Evolutionary conservation across 2,329 filamentous ascomycete genomes (phyloP).

Genomic region (Dendryphion nanum): DNA sequence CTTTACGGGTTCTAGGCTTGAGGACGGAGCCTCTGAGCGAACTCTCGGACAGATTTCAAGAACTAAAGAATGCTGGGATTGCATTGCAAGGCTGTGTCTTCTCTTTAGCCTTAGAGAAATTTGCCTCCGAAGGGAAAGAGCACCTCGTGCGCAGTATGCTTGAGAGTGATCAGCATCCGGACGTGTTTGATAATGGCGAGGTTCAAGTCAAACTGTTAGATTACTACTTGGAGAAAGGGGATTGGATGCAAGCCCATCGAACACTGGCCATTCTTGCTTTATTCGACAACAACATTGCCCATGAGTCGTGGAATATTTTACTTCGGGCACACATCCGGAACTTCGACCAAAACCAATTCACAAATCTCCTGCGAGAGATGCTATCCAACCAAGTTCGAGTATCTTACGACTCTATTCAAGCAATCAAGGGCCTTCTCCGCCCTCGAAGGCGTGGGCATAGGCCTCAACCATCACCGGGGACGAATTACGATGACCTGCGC

Average conservation of each 20-base stretch:
- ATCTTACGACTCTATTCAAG: conserved; percentile 44
- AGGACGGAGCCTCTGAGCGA: conserved; percentile 58
- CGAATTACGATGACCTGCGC: conserved; percentile 38
- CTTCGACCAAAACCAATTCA: conserved; percentile 21
- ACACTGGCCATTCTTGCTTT: conserved; percentile 56
- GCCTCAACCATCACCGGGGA: conserved; percentile 6
- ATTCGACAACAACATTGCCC: conserved; percentile 35
- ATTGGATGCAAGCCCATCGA: conserved; percentile 54
- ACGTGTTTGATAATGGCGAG: conserved; percentile 56
- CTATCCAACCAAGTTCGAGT: conserved; percentile 43
- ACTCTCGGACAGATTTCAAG: conserved; percentile 59
- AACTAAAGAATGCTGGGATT: conserved; percentile 63
- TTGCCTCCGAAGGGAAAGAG: conserved; percentile 59
- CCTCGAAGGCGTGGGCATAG: conserved; percentile 41
- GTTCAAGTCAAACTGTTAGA: conserved; percentile 56
- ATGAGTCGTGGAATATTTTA: conserved; percentile 48
- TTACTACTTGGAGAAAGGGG: conserved; percentile 48
- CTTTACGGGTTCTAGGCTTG: conserved; percentile 73
- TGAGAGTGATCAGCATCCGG: conserved; percentile 63
- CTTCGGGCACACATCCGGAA: conserved; percentile 42
- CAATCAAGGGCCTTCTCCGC: conserved; percentile 39
- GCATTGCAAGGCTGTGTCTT: conserved; percentile 63
- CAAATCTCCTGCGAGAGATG: conserved; percentile 51
- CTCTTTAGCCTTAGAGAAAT: conserved; percentile 61
- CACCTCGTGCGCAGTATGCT: conserved; percentile 53